Evolutionary conservation across 2,329 filamentous ascomycete genomes (phyloP), one percentile per base, ranked within the genome.

Genomic region (Rhexocercosporidium sp.): DNA sequence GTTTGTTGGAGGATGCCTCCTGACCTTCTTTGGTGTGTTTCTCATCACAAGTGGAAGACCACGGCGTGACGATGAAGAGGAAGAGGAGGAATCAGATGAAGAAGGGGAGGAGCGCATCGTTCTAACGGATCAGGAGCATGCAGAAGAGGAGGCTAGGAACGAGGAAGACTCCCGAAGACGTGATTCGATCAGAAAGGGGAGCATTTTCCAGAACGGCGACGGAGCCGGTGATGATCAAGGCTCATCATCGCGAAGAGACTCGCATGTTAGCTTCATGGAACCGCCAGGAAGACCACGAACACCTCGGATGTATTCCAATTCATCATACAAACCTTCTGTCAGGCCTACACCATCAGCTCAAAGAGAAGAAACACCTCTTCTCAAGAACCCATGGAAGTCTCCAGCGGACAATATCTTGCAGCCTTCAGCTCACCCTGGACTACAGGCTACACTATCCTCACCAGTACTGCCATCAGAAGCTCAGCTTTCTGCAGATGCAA

Each of bases 11-110:
- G 96, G 96, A 44, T 99, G 96, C 79, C 84, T 93, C 4, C 81
- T 99, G 71, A 99, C 96, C 0, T 99, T 99, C 78, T 89, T 95
- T 67, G 96, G 96, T 11, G 96, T 99, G n/a, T 98, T 96, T 80
- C 86, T 97, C 72, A 97, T 99, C 76, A 98, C 96, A 1, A 97
- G 92, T 75, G 94, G 93, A 63, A 86, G 94, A 72, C 82, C 86
- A 16, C 81, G 83, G 12, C 85, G 86, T n/a, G 85, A 88, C 3
- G 85, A 88, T 3, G 87, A 90, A 8, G 84, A 87, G n/a, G 70
- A 88, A 4, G 86, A 89, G 6, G 84, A 86, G n/a, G 70, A 87
- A 18, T 85, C 81, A 3, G 86, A 89, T 31, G 86, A 88, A 53
- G 86, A 87, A 41, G 82, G 88, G 18, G 88, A 90, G 70, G 89